Evolutionary conservation across 1,284 basidiomycete species (phyloP), one percentile per base, ranked within the genome.

Genomic region (Flammula alnicola): DNA sequence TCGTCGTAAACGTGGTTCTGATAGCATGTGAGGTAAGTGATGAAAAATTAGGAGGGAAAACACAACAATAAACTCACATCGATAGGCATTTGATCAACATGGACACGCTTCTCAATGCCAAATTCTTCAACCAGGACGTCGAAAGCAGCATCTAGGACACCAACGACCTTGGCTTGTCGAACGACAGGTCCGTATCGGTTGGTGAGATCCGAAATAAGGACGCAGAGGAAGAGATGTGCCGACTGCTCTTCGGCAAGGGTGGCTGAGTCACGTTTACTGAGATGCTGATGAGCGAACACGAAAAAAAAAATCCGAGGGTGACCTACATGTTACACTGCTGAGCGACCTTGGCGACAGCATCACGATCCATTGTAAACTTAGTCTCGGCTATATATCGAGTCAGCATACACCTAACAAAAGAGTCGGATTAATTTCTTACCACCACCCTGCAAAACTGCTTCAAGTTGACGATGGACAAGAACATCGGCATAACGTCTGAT

Each of bases 31-130:
- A 58, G n/a, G n/a, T n/a, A n/a, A 44, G 35, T 39, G 17, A 19
- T 37, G 31, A 9, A 49, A 51, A 27, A 40, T 5, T 17, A 16
- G 7, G 6, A 16, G 11, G n/a, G 16, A 23, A 37, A 22, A 23
- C 14, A 30, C 16, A 35, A 22, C 19, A 4, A 45, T 3, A 32
- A 22, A 69, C 86, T 70, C 64, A 93, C 91, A 58, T 95, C 92
- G 47, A 96, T 92, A 12, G 97, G 96, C 88, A 99, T 97, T 73
- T 98, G 95, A 69, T 99, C 97, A 39, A 96, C 91, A 63, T 99
- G 96, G 3, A 98, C 94, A 39, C 96, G 84, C 79, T 99, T 99
- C 77, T 99, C 97, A 61, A 99, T 95, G 39, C 93, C 91, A 63
- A 97, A 96, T 65, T 97, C 95, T 40, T 93, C 91, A 38, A 95